Conservation (phyloP, 805 yeast species). For the Metschnikowia lachancei region DNA sequence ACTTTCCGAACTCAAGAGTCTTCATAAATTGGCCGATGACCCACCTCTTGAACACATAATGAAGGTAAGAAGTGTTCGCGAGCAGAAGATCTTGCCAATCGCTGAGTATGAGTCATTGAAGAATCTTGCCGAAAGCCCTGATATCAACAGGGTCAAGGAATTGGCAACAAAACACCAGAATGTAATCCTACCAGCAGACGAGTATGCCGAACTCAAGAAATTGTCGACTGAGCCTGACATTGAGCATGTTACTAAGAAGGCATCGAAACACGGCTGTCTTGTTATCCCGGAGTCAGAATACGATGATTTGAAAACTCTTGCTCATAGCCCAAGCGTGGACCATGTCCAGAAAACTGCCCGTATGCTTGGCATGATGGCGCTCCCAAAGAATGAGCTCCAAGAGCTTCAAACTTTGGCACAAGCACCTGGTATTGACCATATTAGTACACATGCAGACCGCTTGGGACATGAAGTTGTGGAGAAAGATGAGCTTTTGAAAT, state of each 20-base stretch:
- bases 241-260: constrained; percentile 9
- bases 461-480: constrained; percentile 21
- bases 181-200: constrained; percentile 13
- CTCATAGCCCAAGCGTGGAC: constrained; percentile 10
- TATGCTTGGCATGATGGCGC: constrained; percentile 4
- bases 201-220: constrained; percentile 8
- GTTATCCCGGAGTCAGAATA: constrained; percentile 11
- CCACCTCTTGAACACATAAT: constrained; percentile 16
- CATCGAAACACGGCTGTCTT: constrained; percentile 7
- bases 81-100: constrained; percentile 2
- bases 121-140: constrained; percentile 11
- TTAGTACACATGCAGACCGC: constrained; percentile 21
- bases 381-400: constrained; percentile 6
- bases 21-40: constrained; percentile 6
- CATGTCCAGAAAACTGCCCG: constrained; percentile 14
- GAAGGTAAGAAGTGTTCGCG: constrained; percentile 3
- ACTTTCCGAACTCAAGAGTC: constrained; percentile 2
- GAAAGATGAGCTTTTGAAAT: constrained; percentile 15
- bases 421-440: constrained; percentile 27
- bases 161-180: constrained; percentile 16
- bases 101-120: constrained; percentile 7
- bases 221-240: constrained; percentile 11
- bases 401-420: constrained; percentile 14
- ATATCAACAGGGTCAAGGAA: constrained; percentile 12
- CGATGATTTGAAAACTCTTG: constrained; percentile 9